Evolutionary conservation across 2,329 filamentous ascomycete genomes (phyloP), one percentile per base, ranked within the genome.

Genomic region (Passalora sequoiae): DNA sequence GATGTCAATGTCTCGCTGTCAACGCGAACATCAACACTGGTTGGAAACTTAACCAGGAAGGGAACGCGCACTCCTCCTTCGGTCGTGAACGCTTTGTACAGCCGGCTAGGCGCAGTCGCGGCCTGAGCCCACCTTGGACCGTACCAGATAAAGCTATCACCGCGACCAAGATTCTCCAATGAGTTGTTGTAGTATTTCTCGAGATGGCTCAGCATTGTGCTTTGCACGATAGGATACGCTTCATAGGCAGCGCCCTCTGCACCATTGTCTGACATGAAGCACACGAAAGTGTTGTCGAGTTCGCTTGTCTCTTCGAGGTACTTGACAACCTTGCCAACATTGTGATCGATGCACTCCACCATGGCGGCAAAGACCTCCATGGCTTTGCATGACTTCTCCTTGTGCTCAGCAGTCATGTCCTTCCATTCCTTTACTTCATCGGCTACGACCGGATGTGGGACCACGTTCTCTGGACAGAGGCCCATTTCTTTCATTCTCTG

Each of bases 311-410:
- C 58, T 44, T 75, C 66, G 2, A 82, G 69, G 52, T 80, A 75
- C 25, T 76, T 65, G 16, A 80, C 63, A 2, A 82, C 73, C 43
- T 75, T 75, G 27, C 78, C 78, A 13, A 83, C 71, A 80, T 61
- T 78, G 44, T 60, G 59, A 53, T 83, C 80, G 40, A 82, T 81
- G 39, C 68, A 69, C 44, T 82, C 77, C 3, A 82, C 78, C 76
- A 83, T 83, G 9, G 69, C 80, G 0, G 80, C 78, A 46, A 76
- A 83, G 3, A 76, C 72, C 54, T 81, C 78, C 78, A 81, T 81
- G 0, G 75, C 72, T 17, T 65, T 70, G 53, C 60, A 70, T 6
- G 75, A 77, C 43, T 71, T 71, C 3, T 65, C 65, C 40, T 65
- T 64, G 46, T 73, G 71, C 20, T 74, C 69, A 1, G 68, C 61